Conservation (phyloP, 2,329 filamentous ascomycete species). For the Apiospora aurea region DNA sequence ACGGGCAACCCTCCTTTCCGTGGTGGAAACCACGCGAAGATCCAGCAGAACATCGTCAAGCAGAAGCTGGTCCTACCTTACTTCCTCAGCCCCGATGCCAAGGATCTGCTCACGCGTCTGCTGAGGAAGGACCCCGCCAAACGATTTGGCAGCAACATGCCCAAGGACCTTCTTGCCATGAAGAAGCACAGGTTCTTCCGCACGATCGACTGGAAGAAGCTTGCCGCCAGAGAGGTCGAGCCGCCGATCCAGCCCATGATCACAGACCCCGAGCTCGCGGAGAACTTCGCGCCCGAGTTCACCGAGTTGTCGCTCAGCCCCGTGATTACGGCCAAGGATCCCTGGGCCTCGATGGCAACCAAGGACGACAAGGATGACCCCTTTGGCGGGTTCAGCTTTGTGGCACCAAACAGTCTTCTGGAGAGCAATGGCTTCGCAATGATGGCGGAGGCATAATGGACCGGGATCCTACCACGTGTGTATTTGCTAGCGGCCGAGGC, state of each 20-base stretch:
- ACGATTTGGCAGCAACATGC: constrained; percentile 86
- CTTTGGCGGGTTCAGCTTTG: constrained; percentile 71
- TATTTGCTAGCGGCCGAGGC: not conserved
- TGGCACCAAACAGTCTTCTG: constrained; percentile 64
- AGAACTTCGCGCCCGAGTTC: constrained; percentile 96
- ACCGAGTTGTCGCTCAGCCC: constrained; percentile 85
- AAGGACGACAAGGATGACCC: constrained; percentile 57
- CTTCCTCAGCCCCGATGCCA: constrained; percentile 89
- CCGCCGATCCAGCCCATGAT: constrained; percentile 93
- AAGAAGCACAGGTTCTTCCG: constrained; percentile 97
- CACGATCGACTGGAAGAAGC: constrained; percentile 91
- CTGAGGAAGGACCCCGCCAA: constrained; percentile 92
- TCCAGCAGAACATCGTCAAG: constrained; percentile 94
- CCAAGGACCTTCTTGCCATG: constrained; percentile 83
- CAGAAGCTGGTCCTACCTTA: constrained; percentile 90
- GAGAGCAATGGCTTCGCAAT: constrained; percentile 54
- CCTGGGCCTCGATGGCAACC: constrained; percentile 46
- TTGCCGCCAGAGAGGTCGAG: constrained; percentile 81
- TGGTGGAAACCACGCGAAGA: constrained; percentile 90
- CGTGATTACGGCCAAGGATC: constrained; percentile 56
- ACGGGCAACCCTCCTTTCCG: constrained; percentile 92
- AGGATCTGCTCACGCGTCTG: constrained; percentile 89
- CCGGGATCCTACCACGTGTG: not conserved
- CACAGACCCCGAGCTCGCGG: constrained; percentile 92
- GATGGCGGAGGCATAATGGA: constrained; percentile 29